These are phyloP conservation scores for Pseudogymnoascus sp. DNA, from an alignment of 2,329 filamentous ascomycete species.

Conservation along the genomic window DNA sequence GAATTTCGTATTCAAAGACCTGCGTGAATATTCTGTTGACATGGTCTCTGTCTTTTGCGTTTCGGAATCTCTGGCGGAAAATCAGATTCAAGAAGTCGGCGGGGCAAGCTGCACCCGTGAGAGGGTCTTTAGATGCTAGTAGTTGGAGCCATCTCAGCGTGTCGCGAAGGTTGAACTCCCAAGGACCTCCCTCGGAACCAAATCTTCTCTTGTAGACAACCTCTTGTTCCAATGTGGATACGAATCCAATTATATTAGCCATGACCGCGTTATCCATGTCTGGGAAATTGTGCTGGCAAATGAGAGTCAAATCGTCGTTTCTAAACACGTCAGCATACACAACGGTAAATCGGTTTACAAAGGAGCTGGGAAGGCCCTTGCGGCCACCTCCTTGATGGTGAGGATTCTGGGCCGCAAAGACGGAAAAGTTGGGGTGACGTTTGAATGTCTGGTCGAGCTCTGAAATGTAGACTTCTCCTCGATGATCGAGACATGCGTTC, in stretches of 20 bases:
- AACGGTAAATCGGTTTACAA: slow-evolving; percentile 96
- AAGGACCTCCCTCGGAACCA: slow-evolving; percentile 64
- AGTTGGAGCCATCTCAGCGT: slow-evolving; percentile 81
- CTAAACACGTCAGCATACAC: slow-evolving; percentile 92
- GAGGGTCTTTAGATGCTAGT: slow-evolving; percentile 50
- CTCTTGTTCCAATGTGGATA: slow-evolving; percentile 69
- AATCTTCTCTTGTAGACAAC: slow-evolving; percentile 54
- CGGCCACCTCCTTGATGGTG: slow-evolving; percentile 94
- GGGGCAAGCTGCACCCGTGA: slow-evolving; percentile 52
- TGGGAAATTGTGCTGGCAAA: slow-evolving; percentile 73
- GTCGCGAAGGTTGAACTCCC: slow-evolving; percentile 93
- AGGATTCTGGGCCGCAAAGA: slow-evolving; percentile 96
- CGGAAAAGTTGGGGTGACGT: slow-evolving; percentile 79
- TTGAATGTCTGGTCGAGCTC: slow-evolving; percentile 93
- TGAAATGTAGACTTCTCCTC: slow-evolving; percentile 90
- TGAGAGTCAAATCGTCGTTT: slow-evolving; percentile 70
- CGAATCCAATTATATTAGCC: slow-evolving; percentile 64
- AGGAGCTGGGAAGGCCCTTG: slow-evolving; percentile 89
- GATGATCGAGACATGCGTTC: slow-evolving; percentile 93
- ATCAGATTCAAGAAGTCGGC: slow-evolving; percentile 74
- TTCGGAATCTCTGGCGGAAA: slow-evolving; percentile 82
- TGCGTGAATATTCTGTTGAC: slow-evolving; percentile 59
- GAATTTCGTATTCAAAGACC: slow-evolving; percentile 45
- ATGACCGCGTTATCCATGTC: slow-evolving; percentile 51
- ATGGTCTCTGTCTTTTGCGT: slow-evolving; percentile 55